A percentile compares a stretch with the other conserved stretches of the same genome.
Conservation (phyloP, 1,284 basidiomycete genomes). For the Apiotrichum montevideense region DNA sequence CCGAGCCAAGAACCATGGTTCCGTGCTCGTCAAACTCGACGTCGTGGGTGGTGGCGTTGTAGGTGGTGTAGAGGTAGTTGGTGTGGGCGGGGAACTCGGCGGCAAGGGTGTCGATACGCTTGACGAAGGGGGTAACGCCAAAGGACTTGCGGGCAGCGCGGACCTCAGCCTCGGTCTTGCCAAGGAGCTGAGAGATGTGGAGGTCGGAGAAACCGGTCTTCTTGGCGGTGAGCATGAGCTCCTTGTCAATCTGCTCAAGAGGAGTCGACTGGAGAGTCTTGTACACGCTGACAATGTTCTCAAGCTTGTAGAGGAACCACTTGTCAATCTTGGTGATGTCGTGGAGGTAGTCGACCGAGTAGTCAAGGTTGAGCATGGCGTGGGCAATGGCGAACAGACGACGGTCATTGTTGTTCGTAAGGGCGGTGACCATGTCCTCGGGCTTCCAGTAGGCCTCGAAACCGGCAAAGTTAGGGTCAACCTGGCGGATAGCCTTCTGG, state of each 20-base stretch:
- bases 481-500: constrained; percentile 97
- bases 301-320: constrained; percentile 98
- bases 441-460: constrained; percentile 61
- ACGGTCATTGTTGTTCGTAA: constrained; percentile 65
- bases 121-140: constrained; percentile 92
- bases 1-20: constrained; percentile 98
- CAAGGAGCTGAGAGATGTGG: constrained; percentile 77
- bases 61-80: constrained; percentile 99
- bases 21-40: constrained; percentile 94
- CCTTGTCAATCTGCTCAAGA: constrained; percentile 56
- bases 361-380: constrained; percentile 79
- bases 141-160: constrained; percentile 79
- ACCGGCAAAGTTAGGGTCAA: constrained; percentile 74
- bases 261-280: constrained; percentile 64
- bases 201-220: constrained; percentile 89
- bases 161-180: constrained; percentile 65
- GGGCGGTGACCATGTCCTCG: constrained; percentile 73
- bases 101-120: constrained; percentile 97
- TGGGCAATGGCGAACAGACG: constrained; percentile 95
- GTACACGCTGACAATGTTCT: constrained; percentile 74
- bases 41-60: constrained; percentile 95
- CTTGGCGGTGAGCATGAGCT: constrained; percentile 77
- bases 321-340: constrained; percentile 97
- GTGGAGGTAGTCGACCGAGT: constrained; percentile 83
- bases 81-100: constrained; percentile 99